These are phyloP conservation scores for Scalesia atractyloides DNA, from an alignment of 129 eudicot species.

Conservation along the genomic window DNA sequence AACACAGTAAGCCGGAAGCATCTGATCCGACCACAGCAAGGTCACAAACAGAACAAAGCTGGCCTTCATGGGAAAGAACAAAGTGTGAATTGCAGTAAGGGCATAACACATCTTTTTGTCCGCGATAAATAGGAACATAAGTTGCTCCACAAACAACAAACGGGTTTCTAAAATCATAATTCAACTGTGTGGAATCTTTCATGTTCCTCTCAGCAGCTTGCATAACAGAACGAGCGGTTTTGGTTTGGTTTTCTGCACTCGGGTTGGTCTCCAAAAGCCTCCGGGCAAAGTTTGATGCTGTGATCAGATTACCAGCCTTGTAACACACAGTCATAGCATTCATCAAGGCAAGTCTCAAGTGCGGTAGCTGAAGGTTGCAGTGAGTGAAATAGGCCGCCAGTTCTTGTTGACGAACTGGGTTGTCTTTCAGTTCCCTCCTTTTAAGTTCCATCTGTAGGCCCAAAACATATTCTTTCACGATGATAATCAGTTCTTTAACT, in stretches of 20 bases:
- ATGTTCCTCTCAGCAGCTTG: constrained; percentile 75
- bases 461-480: constrained; percentile 61
- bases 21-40: constrained; percentile 66
- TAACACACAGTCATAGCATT: constrained; percentile 66
- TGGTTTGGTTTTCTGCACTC: constrained; percentile 56
- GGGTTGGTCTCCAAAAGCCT: constrained; percentile 71
- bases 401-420: constrained; percentile 70
- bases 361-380: constrained; percentile 71
- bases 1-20: constrained; percentile 77
- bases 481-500: constrained; percentile 61
- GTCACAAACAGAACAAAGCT: constrained; percentile 67
- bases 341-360: constrained; percentile 56
- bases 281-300: constrained; percentile 71
- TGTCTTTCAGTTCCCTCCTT: constrained; percentile 58
- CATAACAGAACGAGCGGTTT: constrained; percentile 59
- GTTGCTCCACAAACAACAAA: constrained; percentile 82
- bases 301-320: constrained; percentile 51
- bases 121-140: constrained; percentile 70
- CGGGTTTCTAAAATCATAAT: constrained; percentile 75
- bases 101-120: constrained; percentile 70
- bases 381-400: constrained; percentile 79
- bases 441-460: constrained; percentile 73
- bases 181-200: constrained; percentile 55
- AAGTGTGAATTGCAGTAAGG: constrained; percentile 69
- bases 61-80: constrained; percentile 63